A percentile compares a stretch with the other conserved stretches of the same genome.
phyloP scores from a whole-genome alignment of 1,284 basidiomycete species.

The Leccinum pallidistipes region DNA sequence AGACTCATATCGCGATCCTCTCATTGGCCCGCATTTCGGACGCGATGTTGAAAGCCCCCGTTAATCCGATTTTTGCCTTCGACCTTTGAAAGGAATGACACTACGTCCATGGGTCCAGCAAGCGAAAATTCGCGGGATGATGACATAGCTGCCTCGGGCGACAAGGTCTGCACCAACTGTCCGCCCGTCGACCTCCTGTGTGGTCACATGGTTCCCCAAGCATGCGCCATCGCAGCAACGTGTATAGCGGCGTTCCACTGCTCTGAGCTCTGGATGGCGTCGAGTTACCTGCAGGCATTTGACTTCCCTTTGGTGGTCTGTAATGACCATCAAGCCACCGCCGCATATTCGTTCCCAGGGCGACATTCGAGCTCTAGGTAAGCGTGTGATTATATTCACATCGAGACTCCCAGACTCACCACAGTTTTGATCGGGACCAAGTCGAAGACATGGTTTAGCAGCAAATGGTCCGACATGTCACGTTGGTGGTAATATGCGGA shows the following conservation, averaged over 20 bases:
- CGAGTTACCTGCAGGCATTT: conserved; percentile 13
- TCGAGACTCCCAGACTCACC: too few relatives aligned
- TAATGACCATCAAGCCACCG: conserved; percentile 25
- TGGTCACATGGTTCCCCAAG: conserved; percentile 12
- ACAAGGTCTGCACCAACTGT: background rate
- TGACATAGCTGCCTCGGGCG: conserved; percentile 1
- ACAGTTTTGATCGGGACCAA: too few relatives aligned
- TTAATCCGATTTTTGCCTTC: conserved; percentile 1
- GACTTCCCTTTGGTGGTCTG: conserved; percentile 1
- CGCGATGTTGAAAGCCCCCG: conserved; percentile 11
- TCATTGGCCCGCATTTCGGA: conserved; percentile 23
- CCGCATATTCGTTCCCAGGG: too few relatives aligned
- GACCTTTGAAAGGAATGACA: conserved; percentile 7
- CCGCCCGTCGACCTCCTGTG: conserved; percentile 11
- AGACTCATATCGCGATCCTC: conserved; percentile 13
- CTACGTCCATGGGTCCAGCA: background rate
- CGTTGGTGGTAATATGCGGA: too few relatives aligned
- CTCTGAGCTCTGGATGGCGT: conserved; percentile 15
- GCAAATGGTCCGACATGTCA: too few relatives aligned
- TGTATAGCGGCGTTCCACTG: conserved; percentile 18
- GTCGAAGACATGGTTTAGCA: too few relatives aligned
- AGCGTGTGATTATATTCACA: too few relatives aligned
- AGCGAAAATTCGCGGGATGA: conserved; percentile 8
- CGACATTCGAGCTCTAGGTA: too few relatives aligned
- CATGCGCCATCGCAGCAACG: conserved; percentile 8